Conservation (phyloP, 805 yeast species). For the Myxozyma geophila region DNA sequence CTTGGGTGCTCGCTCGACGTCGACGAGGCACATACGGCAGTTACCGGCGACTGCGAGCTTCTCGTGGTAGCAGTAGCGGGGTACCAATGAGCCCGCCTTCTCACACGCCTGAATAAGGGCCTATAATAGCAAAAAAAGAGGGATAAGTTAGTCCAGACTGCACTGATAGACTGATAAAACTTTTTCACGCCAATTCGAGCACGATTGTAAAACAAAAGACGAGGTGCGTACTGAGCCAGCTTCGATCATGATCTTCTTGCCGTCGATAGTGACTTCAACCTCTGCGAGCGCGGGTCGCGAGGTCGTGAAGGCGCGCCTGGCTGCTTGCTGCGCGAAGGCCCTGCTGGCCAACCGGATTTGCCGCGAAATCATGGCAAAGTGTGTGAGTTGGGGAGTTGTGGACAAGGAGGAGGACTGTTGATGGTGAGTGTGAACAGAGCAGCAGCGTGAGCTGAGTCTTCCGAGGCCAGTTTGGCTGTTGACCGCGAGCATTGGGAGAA, state of each 20-base stretch:
- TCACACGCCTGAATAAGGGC: constrained; percentile 91
- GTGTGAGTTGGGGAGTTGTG: constrained; percentile 3
- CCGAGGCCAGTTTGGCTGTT: constrained; percentile 7
- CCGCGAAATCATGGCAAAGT: constrained; percentile 29
- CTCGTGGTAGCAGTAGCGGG: constrained; percentile 90
- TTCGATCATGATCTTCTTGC: constrained; percentile 74
- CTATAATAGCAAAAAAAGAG: constrained; percentile 1
- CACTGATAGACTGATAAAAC: background rate
- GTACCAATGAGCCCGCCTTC: constrained; percentile 84
- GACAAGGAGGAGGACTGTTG: constrained; percentile 6
- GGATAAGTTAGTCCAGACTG: background rate
- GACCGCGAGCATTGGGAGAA: constrained; percentile 4
- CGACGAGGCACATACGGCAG: constrained; percentile 92
- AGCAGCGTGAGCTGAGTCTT: constrained; percentile 1
- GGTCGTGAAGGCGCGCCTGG: constrained; percentile 45
- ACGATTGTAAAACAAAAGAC: background rate
- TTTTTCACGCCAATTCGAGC: background rate
- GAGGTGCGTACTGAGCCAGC: constrained; percentile 60
- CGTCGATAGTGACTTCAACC: constrained; percentile 64
- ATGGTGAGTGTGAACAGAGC: background rate
- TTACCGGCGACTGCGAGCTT: constrained; percentile 89
- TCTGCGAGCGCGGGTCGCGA: constrained; percentile 53
- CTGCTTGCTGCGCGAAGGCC: constrained; percentile 9
- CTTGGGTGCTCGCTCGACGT: constrained; percentile 86
- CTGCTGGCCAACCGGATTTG: constrained; percentile 18